Evolutionary conservation across 768 basidiomycete genomes (phyloP), one percentile per base, ranked within the genome.

Genomic region (Phallus indusiatus): DNA sequence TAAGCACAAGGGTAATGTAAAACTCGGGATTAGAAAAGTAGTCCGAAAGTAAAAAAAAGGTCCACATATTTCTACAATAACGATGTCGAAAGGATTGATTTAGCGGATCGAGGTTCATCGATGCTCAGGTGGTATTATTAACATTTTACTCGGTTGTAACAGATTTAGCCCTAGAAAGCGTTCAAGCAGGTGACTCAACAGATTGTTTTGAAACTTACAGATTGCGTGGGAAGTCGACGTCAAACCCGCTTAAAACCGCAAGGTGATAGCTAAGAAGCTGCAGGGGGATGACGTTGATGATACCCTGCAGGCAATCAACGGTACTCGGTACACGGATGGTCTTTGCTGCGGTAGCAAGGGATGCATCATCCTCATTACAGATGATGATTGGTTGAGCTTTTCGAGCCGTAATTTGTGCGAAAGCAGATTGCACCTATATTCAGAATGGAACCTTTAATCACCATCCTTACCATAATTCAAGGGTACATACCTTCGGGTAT

Each of bases 181-280:
- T 57, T 9, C 59, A 46, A n/a, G n/a, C 16, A 51, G n/a, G 53
- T 61, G 46, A 18, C 52, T 67, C 18, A 63, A 61, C 28, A 53
- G 58, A 18, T 37, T 56, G n/a, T 17, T 63, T 18, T 24, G 49
- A 55, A 18, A 80, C 89, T 67, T 68, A 90, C 86, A 97, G 76
- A 78, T 97, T 97, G 68, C 95, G 80, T 47, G 95, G 95, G 86
- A 96, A 96, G 71, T 99, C 95, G 65, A 98, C 95, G 70, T 98
- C 95, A 64, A 90, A 94, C 34, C 94, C 96, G 69, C 93, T 93
- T 77, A 81, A 88, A 66, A 98, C 85, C 2, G 95, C 95, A 62
- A 99, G 75, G 75, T 98, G 94, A 74, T 99, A 99, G 63, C 90
- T 92, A 60, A 98, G 79, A 62, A 99, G 78, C 71, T 98, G 96